Conservation (phyloP, 2,329 filamentous ascomycete species). For the Ophiostoma australiae region DNA sequence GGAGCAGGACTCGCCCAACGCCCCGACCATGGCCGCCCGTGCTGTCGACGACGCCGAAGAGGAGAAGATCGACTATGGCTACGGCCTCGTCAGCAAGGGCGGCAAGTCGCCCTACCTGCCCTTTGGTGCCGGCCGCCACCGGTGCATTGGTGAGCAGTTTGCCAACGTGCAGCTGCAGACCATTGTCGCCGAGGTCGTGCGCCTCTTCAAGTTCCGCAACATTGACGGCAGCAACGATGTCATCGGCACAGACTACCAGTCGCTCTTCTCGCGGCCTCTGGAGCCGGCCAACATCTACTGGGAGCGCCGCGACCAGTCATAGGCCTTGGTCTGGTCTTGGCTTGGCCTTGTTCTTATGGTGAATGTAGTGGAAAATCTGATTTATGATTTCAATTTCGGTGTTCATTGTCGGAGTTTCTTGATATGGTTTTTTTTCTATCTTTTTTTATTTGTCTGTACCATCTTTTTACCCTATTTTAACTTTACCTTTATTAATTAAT, state of each 20-base stretch:
- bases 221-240: conserved; percentile 64
- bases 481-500: neutral
- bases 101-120: conserved; percentile 85
- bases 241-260: conserved; percentile 63
- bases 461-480: no score
- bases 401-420: conserved; percentile 4
- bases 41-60: conserved; percentile 49
- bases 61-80: conserved; percentile 87
- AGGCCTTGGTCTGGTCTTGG: conserved; percentile 5
- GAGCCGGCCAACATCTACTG: conserved; percentile 68
- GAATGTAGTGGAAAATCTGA: neutral
- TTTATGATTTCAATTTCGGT: neutral
- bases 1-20: conserved; percentile 61
- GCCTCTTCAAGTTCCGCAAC: conserved; percentile 75
- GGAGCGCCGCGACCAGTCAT: conserved; percentile 58
- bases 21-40: conserved; percentile 42
- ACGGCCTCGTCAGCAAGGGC: conserved; percentile 88
- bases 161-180: conserved; percentile 88
- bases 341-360: no score
- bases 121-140: conserved; percentile 86
- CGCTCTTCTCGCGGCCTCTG: conserved; percentile 68
- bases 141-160: conserved; percentile 96
- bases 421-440: neutral
- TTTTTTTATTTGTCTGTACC: neutral
- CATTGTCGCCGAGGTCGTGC: conserved; percentile 71